Evolutionary conservation across 108 stramenopile species (phyloP).

Genomic region (Pseudonitzschia multistriata): DNA sequence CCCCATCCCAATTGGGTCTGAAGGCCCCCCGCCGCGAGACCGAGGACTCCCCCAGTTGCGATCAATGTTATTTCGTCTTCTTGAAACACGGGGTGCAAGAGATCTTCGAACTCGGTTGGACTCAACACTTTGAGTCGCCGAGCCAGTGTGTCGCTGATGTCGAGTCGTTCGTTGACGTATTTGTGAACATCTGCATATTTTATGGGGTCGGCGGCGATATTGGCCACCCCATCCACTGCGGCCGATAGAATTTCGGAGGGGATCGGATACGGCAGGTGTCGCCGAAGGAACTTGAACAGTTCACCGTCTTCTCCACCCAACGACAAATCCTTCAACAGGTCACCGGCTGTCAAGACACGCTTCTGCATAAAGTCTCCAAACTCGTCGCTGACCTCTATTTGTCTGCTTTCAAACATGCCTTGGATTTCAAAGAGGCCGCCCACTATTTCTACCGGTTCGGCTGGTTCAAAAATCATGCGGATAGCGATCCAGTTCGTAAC

Average conservation of each 20-base stretch:
- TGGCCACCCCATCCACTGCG: constrained; percentile 57
- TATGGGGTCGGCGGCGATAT: constrained; percentile 54
- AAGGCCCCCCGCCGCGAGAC: constrained; percentile 69
- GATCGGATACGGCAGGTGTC: constrained; percentile 68
- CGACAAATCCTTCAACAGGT: constrained; percentile 57
- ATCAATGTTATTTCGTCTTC: constrained; percentile 93
- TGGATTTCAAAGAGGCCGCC: constrained; percentile 62
- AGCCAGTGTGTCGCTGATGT: constrained; percentile 70
- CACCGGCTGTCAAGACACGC: constrained; percentile 56
- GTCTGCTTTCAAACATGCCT: constrained; percentile 87
- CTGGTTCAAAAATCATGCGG: constrained; percentile 80
- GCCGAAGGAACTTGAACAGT: constrained; percentile 55
- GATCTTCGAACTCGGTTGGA: constrained; percentile 82
- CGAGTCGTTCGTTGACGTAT: constrained; percentile 61
- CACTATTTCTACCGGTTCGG: constrained; percentile 64
- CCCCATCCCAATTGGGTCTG: constrained; percentile 80
- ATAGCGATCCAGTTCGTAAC: constrained; percentile 89
- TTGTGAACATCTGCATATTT: constrained; percentile 56
- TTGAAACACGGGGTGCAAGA: constrained; percentile 93
- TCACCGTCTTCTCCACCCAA: constrained; percentile 61
- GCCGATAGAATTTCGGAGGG: constrained; percentile 57
- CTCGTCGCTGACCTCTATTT: constrained; percentile 81
- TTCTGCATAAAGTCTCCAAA: constrained; percentile 69
- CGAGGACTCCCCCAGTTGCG: constrained; percentile 85
- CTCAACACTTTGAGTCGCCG: constrained; percentile 67